Conservation (phyloP, 148 eudicot species). For the Vaccinium darrowii region DNA sequence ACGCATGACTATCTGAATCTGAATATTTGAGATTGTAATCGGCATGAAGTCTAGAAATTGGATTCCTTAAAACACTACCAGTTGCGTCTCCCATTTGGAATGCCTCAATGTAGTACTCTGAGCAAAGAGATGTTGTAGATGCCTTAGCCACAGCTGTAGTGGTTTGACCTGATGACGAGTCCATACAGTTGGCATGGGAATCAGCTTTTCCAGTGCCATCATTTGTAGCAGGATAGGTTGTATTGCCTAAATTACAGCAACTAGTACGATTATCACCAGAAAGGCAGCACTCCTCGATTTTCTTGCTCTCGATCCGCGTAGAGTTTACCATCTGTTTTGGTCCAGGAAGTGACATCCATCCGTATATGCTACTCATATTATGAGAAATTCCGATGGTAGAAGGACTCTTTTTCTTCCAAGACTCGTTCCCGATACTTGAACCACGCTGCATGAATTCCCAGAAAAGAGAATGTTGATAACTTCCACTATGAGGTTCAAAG, state of each 20-base stretch:
- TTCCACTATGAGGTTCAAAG: constrained; percentile 33
- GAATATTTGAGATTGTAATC: constrained; percentile 22
- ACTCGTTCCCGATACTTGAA: constrained; percentile 17
- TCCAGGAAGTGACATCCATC: constrained; percentile 43
- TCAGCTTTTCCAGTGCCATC: constrained; percentile 21
- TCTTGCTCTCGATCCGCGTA: constrained; percentile 21
- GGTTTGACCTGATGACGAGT: constrained; percentile 23
- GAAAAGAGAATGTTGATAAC: constrained; percentile 18
- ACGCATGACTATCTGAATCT: constrained; percentile 23
- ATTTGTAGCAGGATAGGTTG: constrained; percentile 21
- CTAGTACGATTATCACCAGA: constrained; percentile 19
- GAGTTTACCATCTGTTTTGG: constrained; percentile 26
- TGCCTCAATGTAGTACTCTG: constrained; percentile 31
- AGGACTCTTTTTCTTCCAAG: constrained; percentile 26
- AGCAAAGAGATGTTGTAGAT: constrained; percentile 26
- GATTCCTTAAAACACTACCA: constrained; percentile 17
- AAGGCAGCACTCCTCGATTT: constrained; percentile 20
- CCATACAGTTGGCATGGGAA: constrained; percentile 16
- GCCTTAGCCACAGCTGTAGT: not conserved
- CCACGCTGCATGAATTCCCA: constrained; percentile 25
- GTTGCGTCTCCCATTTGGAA: constrained; percentile 27
- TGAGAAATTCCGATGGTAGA: constrained; percentile 20
- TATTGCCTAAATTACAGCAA: constrained; percentile 21
- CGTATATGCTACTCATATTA: constrained; percentile 33
- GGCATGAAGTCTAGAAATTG: constrained; percentile 30